Evolutionary conservation across 1,139 yeast species (phyloP).

Genomic region (Barnettozyma hawaiiensis): DNA sequence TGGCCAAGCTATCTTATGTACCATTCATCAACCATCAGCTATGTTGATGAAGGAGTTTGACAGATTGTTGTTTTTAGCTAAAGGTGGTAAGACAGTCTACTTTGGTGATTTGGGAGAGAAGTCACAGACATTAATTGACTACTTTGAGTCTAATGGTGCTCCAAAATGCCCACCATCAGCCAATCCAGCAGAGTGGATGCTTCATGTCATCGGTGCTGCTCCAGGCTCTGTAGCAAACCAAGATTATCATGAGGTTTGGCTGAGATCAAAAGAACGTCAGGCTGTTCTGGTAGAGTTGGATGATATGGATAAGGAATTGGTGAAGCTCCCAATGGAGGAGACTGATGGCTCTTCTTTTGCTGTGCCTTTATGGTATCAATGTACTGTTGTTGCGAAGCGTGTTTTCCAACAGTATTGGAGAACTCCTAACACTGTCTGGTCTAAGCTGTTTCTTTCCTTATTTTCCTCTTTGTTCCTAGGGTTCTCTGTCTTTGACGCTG

Average conservation of each 20-base stretch:
- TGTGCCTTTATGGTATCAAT: constrained; percentile 43
- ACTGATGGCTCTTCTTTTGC: constrained; percentile 29
- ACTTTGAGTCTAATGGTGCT: constrained; percentile 67
- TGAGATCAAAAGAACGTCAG: constrained; percentile 46
- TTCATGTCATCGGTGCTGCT: constrained; percentile 75
- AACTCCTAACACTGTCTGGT: constrained; percentile 60
- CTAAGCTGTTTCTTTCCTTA: constrained; percentile 48
- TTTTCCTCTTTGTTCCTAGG: constrained; percentile 46
- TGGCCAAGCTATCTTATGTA: constrained; percentile 72
- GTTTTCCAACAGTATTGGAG: constrained; percentile 64
- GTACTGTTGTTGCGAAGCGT: constrained; percentile 43
- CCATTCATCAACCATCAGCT: constrained; percentile 58
- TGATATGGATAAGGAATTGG: constrained; percentile 38
- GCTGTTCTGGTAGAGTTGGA: constrained; percentile 37
- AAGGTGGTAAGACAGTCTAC: constrained; percentile 78
- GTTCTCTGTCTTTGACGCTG: constrained; percentile 56
- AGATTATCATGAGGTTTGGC: constrained; percentile 65
- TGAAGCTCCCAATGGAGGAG: constrained; percentile 17
- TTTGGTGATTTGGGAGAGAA: constrained; percentile 72
- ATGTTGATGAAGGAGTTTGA: constrained; percentile 66
- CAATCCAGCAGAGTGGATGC: constrained; percentile 82
- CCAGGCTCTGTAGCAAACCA: constrained; percentile 65
- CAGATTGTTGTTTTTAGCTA: constrained; percentile 61
- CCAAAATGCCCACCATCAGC: constrained; percentile 59
- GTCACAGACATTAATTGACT: constrained; percentile 51